Base-by-base conservation (phyloP, 495 filamentous ascomycete species). In the Elasticomyces elasticus region DNA sequence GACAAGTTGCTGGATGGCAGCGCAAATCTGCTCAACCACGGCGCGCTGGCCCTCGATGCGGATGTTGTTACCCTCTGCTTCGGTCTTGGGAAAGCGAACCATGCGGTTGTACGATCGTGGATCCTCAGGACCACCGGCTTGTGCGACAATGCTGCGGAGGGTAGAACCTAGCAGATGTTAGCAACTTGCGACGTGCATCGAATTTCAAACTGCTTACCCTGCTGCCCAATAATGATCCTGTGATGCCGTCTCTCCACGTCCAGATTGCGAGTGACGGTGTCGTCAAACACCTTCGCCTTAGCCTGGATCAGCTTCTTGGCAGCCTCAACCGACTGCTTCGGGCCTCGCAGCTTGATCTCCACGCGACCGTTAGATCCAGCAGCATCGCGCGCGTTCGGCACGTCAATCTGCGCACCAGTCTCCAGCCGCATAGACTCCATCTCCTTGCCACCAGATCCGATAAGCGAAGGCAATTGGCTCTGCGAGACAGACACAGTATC, bases 211-310 rank as follows among this genome's bases (percentile, higher is more conserved):
- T 69, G 71, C 84, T 71, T 78, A 95, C 90, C 92, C 64, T 84
- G 83, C 59, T 79, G 71, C 48, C 92, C 92, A 69, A 99, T 99
- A 37, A 99, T 72, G 25, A 83, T 80, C 65, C 84, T 84, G 72
- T 99, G 94, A 65, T 89, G 82, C 70, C 89, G 91, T 72, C 86
- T 85, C 54, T 95, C 89, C 4, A 99, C 82, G 19, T 89, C 83
- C 28, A 99, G 76, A 20, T 81, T 87, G 72, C 83, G 83, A 15
- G 82, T 81, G 49, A 95, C 77, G 13, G 80, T 95, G 52, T 91
- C 79, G 64, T 97, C 90, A 59, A 95, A 95, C 40, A 85, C 75
- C 41, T 79, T 82, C 49, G 81, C 82, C 64, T 89, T 89, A 69
- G 91, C 83, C 64, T 89, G 80, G 46, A 97, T 71, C 24, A 90